Evolutionary conservation across 495 filamentous ascomycete species (phyloP), one percentile per base, ranked within the genome.

Genomic region (Podospora didyma): DNA sequence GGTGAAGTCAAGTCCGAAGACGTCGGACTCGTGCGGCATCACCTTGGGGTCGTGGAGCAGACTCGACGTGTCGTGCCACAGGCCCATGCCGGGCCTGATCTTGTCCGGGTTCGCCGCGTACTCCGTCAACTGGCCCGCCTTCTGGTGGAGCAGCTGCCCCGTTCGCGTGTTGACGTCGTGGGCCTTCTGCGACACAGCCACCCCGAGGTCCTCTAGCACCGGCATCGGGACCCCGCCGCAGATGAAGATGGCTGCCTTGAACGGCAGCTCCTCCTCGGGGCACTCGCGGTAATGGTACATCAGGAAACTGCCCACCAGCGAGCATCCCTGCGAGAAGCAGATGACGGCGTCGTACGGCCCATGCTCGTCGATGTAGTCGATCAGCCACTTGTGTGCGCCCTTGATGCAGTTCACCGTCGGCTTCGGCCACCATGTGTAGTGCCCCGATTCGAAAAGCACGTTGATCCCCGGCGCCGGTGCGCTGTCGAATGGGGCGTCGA

Each of bases 311-410:
- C 75, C 72, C 23, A 80, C 74, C 0, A 87, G 61, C 4, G 75
- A 63, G 51, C 79, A 82, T 16, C 84, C 84, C 48, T 88, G 82
- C 7, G 81, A 84, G 62, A 84, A 87, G 58, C 74, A 74, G 58
- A 86, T 67, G 9, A 86, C 75, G 17, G 75, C 75, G 60, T 88
- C 86, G 69, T 82, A 88, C 2, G 83, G 83, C 0, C 82, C 84
- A 35, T 81, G 64, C 2, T 63, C 53, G 2, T 73, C 69, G 42
- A 86, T 59, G 52, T 78, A 72, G 9, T 70, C 65, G 17, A 64
- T 58, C 39, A 89, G 70, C 78, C 78, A 78, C 22, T 62, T 47
- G 61, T 73, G 72, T 26, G 79, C 68, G 16, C 57, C 57, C 0
- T 62, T 66, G 55, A 84, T 73, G 17, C 61, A 59, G 21, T 72